These are phyloP conservation scores for Chrysanthemum seticuspe DNA, from an alignment of 129 eudicot species.

Conservation along the genomic window DNA sequence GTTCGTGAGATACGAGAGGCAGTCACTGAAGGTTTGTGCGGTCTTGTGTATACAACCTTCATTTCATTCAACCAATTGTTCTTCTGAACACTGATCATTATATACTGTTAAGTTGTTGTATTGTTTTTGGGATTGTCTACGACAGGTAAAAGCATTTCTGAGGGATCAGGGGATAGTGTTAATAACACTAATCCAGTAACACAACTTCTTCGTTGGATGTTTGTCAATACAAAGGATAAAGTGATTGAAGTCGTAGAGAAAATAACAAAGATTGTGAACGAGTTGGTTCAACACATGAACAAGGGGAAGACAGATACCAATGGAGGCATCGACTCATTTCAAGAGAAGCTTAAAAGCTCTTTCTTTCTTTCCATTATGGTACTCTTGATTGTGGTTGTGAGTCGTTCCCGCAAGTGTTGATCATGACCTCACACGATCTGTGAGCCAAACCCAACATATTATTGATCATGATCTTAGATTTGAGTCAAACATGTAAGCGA, in stretches of 20 bases:
- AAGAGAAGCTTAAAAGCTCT: slow-evolving; percentile 50
- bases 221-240: slow-evolving; percentile 51
- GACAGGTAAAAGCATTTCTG: slow-evolving; percentile 30
- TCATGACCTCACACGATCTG: background rate
- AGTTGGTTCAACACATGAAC: slow-evolving; percentile 26
- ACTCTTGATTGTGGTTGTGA: slow-evolving; percentile 61
- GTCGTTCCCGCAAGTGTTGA: slow-evolving; percentile 47
- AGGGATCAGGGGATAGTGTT: slow-evolving; percentile 19
- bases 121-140: slow-evolving; percentile 12
- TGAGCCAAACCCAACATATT: background rate
- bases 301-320: slow-evolving; percentile 17
- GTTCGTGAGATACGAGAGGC: slow-evolving; percentile 75
- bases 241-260: slow-evolving; percentile 55
- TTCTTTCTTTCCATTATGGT: slow-evolving; percentile 63
- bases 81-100: background rate
- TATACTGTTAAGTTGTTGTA: background rate
- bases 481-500: background rate
- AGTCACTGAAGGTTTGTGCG: slow-evolving; percentile 44
- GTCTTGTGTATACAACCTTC: background rate
- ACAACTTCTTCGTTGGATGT: slow-evolving; percentile 51
- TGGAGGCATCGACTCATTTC: slow-evolving; percentile 22
- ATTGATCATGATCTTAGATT: slow-evolving; percentile 21
- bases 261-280: slow-evolving; percentile 48
- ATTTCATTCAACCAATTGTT: background rate
- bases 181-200: slow-evolving; percentile 31